phyloP scores from a whole-genome alignment of 306 rosid genomes.

The Delonix regia region DNA sequence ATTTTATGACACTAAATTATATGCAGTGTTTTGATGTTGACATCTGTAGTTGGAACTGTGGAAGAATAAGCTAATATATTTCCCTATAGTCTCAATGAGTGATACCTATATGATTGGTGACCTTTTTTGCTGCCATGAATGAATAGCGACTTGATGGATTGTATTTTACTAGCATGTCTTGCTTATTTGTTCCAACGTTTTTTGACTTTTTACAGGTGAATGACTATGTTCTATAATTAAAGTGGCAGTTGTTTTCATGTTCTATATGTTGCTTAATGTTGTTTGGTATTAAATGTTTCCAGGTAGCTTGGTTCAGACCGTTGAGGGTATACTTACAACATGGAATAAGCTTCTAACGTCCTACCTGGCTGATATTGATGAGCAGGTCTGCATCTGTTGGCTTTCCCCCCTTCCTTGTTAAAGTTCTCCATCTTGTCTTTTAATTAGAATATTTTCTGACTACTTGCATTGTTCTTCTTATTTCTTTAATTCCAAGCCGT shows the following conservation, averaged over 20 bases:
- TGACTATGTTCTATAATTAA: neutral
- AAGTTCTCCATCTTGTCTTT: slow-evolving; percentile 14
- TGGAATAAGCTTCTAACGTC: slow-evolving; percentile 77
- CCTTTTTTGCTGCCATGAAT: neutral
- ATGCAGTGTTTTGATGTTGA: neutral
- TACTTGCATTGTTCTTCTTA: neutral
- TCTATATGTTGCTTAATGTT: slow-evolving; percentile 12
- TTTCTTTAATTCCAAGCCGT: neutral
- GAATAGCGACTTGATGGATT: neutral
- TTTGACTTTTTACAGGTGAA: neutral
- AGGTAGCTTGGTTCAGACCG: slow-evolving; percentile 70
- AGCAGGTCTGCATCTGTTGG: slow-evolving; percentile 65
- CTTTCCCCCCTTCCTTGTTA: slow-evolving; percentile 25
- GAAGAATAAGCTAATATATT: neutral
- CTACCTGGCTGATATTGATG: slow-evolving; percentile 80
- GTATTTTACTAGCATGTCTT: neutral
- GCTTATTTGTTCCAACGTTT: slow-evolving; percentile 19
- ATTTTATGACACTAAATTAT: neutral
- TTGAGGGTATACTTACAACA: slow-evolving; percentile 51
- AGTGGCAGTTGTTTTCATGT: neutral
- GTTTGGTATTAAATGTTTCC: slow-evolving; percentile 34
- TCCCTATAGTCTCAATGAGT: neutral
- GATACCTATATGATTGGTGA: neutral
- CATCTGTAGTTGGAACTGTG: neutral
- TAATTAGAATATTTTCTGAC: neutral